phyloP scores from a whole-genome alignment of 2,329 filamentous ascomycete genomes.

The Akanthomyces muscarius region DNA sequence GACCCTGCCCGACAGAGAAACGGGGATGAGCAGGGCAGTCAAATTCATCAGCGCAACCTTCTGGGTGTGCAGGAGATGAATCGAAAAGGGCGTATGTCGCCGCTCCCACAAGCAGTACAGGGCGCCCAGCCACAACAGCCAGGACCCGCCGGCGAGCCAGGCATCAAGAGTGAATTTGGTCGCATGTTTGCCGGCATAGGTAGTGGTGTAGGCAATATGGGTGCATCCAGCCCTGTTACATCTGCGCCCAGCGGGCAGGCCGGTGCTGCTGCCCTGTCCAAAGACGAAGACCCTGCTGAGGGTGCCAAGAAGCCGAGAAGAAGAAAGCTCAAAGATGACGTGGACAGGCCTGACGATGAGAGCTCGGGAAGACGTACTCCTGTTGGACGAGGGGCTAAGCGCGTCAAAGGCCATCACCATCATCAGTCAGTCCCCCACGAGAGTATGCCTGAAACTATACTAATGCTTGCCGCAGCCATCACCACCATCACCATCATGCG shows the following conservation, averaged over 20 bases:
- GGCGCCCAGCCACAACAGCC: constrained; percentile 79
- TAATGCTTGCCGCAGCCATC: constrained; percentile 34
- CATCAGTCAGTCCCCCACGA: constrained; percentile 53
- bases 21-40: constrained; percentile 52
- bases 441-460: constrained; percentile 14
- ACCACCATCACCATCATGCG: constrained; percentile 57
- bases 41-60: constrained; percentile 59
- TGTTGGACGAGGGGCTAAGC: constrained; percentile 53
- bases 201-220: constrained; percentile 49
- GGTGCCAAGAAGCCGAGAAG: constrained; percentile 55
- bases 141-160: constrained; percentile 75
- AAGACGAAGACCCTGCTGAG: constrained; percentile 48
- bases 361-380: constrained; percentile 60
- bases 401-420: constrained; percentile 66
- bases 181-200: constrained; percentile 93
- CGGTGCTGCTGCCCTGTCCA: constrained; percentile 43
- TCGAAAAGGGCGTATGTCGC: constrained; percentile 78
- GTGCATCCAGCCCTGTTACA: constrained; percentile 49
- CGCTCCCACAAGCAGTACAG: constrained; percentile 88
- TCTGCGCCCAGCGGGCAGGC: constrained; percentile 41
- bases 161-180: constrained; percentile 92
- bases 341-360: constrained; percentile 62
- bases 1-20: constrained; percentile 36
- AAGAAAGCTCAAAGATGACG: constrained; percentile 74
- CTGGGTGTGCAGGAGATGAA: constrained; percentile 79